Percentiles rank a stretch among this genome's conserved stretches.
Evolutionary conservation across 495 filamentous ascomycete species (phyloP).

Genomic region (Neurospora cerealis): DNA sequence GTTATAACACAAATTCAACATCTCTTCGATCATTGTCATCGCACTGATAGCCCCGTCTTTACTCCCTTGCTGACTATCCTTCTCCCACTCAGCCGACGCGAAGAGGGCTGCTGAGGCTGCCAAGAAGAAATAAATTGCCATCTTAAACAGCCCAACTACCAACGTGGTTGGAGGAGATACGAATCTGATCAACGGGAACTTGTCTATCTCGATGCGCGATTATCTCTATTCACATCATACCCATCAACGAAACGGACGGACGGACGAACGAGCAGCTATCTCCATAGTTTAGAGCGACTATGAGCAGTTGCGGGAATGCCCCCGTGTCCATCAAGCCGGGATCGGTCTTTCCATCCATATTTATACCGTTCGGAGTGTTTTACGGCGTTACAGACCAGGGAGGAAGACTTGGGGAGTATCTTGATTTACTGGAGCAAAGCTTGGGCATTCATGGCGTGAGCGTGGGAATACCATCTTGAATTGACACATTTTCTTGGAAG

Average conservation of each 20-base stretch:
- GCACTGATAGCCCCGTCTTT: background rate
- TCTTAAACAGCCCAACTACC: conserved; percentile 1
- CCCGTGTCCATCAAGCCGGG: background rate
- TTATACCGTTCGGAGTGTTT: background rate
- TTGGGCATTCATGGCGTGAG: background rate
- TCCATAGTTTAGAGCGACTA: background rate
- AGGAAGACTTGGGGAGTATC: background rate
- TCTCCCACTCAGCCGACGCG: conserved; percentile 34
- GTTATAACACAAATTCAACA: background rate
- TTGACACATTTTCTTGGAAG: background rate
- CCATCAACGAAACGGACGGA: background rate
- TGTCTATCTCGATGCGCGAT: background rate
- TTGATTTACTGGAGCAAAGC: background rate
- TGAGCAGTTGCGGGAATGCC: background rate
- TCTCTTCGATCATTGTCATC: background rate
- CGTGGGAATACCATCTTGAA: background rate
- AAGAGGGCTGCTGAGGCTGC: conserved; percentile 33
- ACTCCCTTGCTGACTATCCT: background rate
- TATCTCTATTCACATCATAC: background rate
- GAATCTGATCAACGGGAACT: background rate
- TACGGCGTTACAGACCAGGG: background rate
- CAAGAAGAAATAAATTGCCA: conserved; percentile 24
- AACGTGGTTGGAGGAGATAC: background rate
- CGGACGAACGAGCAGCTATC: background rate
- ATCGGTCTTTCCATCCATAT: background rate